phyloP scores from a whole-genome alignment of 225 moss, liverwort and hornwort species.

The Straminergon stramineum region DNA sequence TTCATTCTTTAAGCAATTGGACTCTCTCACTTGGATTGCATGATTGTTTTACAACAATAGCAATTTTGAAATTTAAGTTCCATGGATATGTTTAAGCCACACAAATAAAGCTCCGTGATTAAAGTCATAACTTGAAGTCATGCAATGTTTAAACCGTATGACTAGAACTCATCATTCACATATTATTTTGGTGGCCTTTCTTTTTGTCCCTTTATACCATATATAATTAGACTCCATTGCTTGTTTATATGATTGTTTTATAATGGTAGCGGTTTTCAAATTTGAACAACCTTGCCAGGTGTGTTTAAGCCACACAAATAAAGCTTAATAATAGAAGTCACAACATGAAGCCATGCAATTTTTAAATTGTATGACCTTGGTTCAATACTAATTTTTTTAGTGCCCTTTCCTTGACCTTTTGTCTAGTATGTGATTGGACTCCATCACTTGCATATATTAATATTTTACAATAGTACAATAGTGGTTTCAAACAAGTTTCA shows the following conservation, averaged over 20 bases:
- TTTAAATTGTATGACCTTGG: neutral
- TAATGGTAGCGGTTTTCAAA: accelerated
- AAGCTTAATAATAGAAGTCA: neutral
- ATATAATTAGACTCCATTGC: accelerated
- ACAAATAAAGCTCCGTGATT: too few species aligned
- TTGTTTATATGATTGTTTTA: neutral
- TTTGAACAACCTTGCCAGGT: neutral
- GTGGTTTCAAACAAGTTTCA: neutral
- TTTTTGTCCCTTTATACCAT: too few species aligned
- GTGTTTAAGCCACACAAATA: neutral
- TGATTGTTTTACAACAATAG: accelerated
- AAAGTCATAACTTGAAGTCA: neutral
- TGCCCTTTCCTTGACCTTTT: neutral
- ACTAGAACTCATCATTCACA: neutral
- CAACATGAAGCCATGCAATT: neutral
- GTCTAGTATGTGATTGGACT: neutral
- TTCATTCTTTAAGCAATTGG: neutral
- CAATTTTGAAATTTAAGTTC: accelerated
- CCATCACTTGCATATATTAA: accelerated
- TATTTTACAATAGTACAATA: neutral
- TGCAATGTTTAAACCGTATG: neutral
- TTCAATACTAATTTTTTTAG: too few species aligned
- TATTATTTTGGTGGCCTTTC: neutral
- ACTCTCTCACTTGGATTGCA: accelerated
- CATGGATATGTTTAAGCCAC: too few species aligned